Evolutionary conservation across 345 rosid genomes (phyloP).

Genomic region (Eutrema japonicum): DNA sequence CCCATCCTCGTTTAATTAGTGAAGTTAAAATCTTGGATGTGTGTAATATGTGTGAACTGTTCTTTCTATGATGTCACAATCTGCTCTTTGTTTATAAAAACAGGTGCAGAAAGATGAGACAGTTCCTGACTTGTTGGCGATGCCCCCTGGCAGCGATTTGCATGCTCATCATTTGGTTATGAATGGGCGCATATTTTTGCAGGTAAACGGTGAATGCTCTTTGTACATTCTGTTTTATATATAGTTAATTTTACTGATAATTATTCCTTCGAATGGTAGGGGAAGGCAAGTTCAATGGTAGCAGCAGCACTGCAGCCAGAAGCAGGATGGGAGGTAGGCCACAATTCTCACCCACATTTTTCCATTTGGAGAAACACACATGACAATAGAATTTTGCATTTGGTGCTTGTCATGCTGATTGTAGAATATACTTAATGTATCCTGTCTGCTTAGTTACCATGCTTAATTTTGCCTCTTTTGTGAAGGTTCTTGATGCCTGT

Average conservation of each 20-base stretch:
- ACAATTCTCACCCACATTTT: slow-evolving; percentile 13
- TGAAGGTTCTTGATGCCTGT: slow-evolving; percentile 96
- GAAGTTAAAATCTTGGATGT: slow-evolving; percentile 11
- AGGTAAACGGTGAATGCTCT: slow-evolving; percentile 51
- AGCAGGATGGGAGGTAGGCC: slow-evolving; percentile 79
- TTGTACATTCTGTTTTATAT: slow-evolving; percentile 3
- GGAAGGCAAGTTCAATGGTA: slow-evolving; percentile 96
- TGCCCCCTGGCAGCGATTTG: slow-evolving; percentile 84
- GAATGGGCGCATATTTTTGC: slow-evolving; percentile 76
- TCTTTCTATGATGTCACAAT: slow-evolving; percentile 19
- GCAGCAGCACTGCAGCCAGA: slow-evolving; percentile 80
- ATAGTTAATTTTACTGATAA: background rate
- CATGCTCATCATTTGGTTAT: slow-evolving; percentile 79
- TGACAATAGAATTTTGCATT: slow-evolving; percentile 1
- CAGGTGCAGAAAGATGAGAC: slow-evolving; percentile 81
- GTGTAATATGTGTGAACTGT: slow-evolving; percentile 14
- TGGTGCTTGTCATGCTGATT: slow-evolving; percentile 16
- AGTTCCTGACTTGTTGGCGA: slow-evolving; percentile 67
- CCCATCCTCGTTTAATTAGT: background rate
- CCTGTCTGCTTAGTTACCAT: slow-evolving; percentile 28
- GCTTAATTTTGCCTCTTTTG: slow-evolving; percentile 34
- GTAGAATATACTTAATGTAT: background rate
- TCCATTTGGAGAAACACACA: background rate
- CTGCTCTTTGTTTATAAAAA: slow-evolving; percentile 16
- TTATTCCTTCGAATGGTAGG: slow-evolving; percentile 51